Evolutionary conservation across 2,329 filamentous ascomycete genomes (phyloP).

Genomic region (Lizonia empirigonia): DNA sequence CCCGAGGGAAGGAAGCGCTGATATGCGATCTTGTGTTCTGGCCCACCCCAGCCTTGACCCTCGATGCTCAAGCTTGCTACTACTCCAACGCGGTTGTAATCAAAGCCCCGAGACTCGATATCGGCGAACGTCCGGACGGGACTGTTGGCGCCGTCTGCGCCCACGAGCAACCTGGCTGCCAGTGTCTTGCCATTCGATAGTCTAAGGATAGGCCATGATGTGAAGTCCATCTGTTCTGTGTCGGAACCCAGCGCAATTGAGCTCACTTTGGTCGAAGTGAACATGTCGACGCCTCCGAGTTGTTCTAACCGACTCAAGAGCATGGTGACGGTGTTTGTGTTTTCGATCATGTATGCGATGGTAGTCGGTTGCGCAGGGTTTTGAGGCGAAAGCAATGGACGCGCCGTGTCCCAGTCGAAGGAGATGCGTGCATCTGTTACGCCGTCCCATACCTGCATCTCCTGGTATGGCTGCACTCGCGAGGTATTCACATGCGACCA

Average conservation of each 20-base stretch:
- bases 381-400: conserved; percentile 46
- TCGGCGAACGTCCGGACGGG: conserved; percentile 88
- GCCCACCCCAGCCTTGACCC: conserved; percentile 49
- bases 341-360: conserved; percentile 97
- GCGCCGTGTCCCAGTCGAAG: conserved; percentile 73
- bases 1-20: conserved; percentile 94
- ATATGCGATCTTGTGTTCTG: conserved; percentile 74
- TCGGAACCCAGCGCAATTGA: conserved; percentile 76
- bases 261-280: conserved; percentile 78
- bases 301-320: conserved; percentile 74
- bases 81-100: conserved; percentile 87
- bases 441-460: conserved; percentile 99
- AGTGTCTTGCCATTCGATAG: conserved; percentile 71
- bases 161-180: conserved; percentile 82
- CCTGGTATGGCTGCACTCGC: conserved; percentile 84
- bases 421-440: conserved; percentile 84
- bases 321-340: conserved; percentile 82
- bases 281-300: conserved; percentile 69
- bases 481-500: conserved; percentile 77
- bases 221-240: conserved; percentile 72
- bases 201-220: conserved; percentile 84
- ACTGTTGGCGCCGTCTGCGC: conserved; percentile 93
- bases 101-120: conserved; percentile 87
- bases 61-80: conserved; percentile 85
- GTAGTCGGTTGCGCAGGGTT: conserved; percentile 57